Evolutionary conservation across 768 basidiomycete genomes (phyloP), one percentile per base, ranked within the genome.

Genomic region (Coprinopsis sp.): DNA sequence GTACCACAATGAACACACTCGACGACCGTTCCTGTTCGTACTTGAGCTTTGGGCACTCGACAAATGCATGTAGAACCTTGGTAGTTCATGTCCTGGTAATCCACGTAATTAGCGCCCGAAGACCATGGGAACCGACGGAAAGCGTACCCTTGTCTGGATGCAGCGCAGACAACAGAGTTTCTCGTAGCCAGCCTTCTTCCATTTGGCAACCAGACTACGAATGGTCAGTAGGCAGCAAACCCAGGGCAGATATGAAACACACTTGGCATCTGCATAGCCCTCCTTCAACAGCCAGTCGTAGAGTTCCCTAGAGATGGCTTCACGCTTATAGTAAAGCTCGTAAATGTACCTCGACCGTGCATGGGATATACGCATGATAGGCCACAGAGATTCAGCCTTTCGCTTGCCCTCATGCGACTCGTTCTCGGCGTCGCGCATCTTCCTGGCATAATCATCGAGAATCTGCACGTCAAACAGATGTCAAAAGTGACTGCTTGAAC

Each of bases 351-450:
- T 76, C 36, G 94, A 95, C 31, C 96, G 85, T 8, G 94, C 87
- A 67, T 99, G 96, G 16, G 91, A 88, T 60, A 98, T 92, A 28
- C 92, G 84, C 93, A 98, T 98, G 51, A 99, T 96, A 33, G 95
- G 92, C 95, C 96, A 94, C 30, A 92, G 65, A 4, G 87, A 87
- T 68, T 93, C 91, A 21, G 85, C 80, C 67, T 88, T 92, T 63
- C 93, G 90, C 65, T 99, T 98, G 52, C 96, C 96, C 64, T 99
- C 96, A 64, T 99, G 96, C 2, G 86, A 84, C 69, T 99, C 96
- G 60, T 94, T 96, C 75, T 99, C 96, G 1, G 90, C 96, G 66
- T 99, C 96, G 45, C 96, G 76, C 96, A 99, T 99, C 73, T 96
- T 98, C 73, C 92, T 91, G 34, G 91, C 89, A 64, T 98, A 99